A percentile compares a stretch with the other conserved stretches of the same genome.
These are phyloP conservation scores for Boletus rufocinnamomeus DNA, from an alignment of 768 basidiomycete species.

Conservation along the genomic window DNA sequence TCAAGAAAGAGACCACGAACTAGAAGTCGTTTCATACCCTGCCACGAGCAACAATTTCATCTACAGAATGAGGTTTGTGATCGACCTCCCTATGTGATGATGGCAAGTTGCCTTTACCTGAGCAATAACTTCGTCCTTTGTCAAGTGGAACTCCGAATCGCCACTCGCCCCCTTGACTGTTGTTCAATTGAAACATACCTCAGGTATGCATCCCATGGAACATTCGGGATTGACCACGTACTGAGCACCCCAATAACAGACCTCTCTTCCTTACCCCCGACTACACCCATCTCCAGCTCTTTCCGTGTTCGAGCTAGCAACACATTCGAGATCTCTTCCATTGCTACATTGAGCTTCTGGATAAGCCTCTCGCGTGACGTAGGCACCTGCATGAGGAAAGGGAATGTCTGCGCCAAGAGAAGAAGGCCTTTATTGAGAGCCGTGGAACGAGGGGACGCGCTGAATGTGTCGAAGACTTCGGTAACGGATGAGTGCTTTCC, in stretches of 20 bases:
- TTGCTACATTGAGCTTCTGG: constrained; percentile 34
- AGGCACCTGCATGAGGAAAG: constrained; percentile 39
- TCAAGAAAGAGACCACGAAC: constrained; percentile 5
- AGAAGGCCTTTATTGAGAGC: constrained; percentile 33
- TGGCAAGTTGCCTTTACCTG: background rate
- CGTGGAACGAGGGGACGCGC: constrained; percentile 18
- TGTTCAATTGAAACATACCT: too few relatives aligned
- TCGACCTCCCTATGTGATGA: background rate
- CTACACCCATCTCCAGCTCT: constrained; percentile 29
- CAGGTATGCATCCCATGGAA: too few relatives aligned
- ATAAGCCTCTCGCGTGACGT: constrained; percentile 35
- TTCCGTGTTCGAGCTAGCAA: constrained; percentile 39
- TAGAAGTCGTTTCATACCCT: constrained; percentile 25
- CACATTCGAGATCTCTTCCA: constrained; percentile 41
- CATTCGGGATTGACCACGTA: too few relatives aligned
- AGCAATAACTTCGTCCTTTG: background rate
- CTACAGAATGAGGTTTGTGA: background rate
- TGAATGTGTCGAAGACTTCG: constrained; percentile 42
- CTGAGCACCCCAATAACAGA: too few relatives aligned
- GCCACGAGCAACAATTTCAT: constrained; percentile 13
- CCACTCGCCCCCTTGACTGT: too few relatives aligned
- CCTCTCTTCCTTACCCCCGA: too few relatives aligned
- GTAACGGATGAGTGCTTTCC: constrained; percentile 46
- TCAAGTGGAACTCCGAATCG: too few relatives aligned
- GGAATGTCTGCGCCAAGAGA: constrained; percentile 40